Evolutionary conservation across 1,139 yeast genomes (phyloP).

Genomic region (Debaryomycetaceae sp.): DNA sequence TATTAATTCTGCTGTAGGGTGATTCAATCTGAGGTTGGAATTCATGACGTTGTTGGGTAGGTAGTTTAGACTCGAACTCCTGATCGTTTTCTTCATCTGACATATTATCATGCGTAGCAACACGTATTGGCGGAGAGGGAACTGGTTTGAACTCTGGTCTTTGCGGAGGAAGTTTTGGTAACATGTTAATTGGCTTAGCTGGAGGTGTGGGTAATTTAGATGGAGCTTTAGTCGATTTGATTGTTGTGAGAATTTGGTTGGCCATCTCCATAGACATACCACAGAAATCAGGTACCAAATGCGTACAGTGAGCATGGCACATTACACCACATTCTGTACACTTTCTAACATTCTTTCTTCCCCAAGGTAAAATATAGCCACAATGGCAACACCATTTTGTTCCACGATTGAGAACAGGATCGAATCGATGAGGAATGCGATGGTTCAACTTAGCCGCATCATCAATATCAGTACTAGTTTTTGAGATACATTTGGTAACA

Average conservation of each 20-base stretch:
- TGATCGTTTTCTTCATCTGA: constrained; percentile 24
- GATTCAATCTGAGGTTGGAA: constrained; percentile 30
- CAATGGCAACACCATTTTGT: constrained; percentile 99
- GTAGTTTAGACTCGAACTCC: constrained; percentile 24
- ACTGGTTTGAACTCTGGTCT: constrained; percentile 16
- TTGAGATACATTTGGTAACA: constrained; percentile 92
- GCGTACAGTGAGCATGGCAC: constrained; percentile 92
- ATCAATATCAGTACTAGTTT: constrained; percentile 79
- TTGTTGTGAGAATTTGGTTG: constrained; percentile 78
- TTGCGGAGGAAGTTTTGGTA: constrained; percentile 4
- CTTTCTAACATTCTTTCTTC: constrained; percentile 88
- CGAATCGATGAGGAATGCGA: constrained; percentile 94
- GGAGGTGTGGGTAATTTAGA: constrained; percentile 12
- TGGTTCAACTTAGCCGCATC: constrained; percentile 92
- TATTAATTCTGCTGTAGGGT: constrained; percentile 19
- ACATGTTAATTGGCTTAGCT: constrained; percentile 1
- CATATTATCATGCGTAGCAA: constrained; percentile 8
- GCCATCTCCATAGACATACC: constrained; percentile 99
- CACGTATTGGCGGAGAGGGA: neutral
- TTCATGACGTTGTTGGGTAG: constrained; percentile 32
- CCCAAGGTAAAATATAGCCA: constrained; percentile 94
- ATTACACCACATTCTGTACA: constrained; percentile 94
- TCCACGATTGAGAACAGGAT: constrained; percentile 84
- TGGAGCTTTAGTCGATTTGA: constrained; percentile 68
- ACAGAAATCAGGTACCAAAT: constrained; percentile 94